Evolutionary conservation across 2,329 filamentous ascomycete species (phyloP).

Genomic region (Seiridium cupressi): DNA sequence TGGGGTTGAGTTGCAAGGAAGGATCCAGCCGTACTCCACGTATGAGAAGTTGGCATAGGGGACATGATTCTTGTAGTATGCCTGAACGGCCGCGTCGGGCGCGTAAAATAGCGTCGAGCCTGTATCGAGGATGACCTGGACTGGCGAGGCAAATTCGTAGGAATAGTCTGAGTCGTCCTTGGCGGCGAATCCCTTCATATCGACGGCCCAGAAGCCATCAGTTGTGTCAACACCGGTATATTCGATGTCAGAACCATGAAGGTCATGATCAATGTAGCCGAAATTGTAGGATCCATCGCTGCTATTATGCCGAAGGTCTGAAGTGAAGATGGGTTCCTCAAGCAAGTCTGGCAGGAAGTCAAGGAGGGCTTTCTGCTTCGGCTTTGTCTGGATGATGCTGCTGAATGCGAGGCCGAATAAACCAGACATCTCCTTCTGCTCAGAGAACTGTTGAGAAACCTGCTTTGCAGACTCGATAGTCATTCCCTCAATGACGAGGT

Average conservation of each 20-base stretch:
- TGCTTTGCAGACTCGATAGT: slow-evolving; percentile 48
- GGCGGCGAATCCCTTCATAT: slow-evolving; percentile 33
- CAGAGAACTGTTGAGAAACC: slow-evolving; percentile 42
- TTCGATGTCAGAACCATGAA: slow-evolving; percentile 38
- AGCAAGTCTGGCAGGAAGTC: slow-evolving; percentile 41
- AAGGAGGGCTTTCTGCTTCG: slow-evolving; percentile 42
- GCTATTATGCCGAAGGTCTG: slow-evolving; percentile 46
- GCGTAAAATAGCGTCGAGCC: slow-evolving; percentile 67
- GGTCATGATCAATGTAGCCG: slow-evolving; percentile 41
- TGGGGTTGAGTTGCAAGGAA: slow-evolving; percentile 56
- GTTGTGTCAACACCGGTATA: slow-evolving; percentile 50
- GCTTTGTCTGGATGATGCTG: slow-evolving; percentile 41
- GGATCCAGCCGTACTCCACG: slow-evolving; percentile 48
- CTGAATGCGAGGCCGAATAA: slow-evolving; percentile 51
- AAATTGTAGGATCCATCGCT: slow-evolving; percentile 48
- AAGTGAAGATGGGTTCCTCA: slow-evolving; percentile 42
- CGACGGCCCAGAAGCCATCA: slow-evolving; percentile 44
- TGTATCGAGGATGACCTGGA: slow-evolving; percentile 62
- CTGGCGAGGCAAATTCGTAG: slow-evolving; percentile 36
- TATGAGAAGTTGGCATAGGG: slow-evolving; percentile 47
- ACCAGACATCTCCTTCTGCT: slow-evolving; percentile 42
- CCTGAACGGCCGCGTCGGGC: slow-evolving; percentile 50
- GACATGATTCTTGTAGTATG: slow-evolving; percentile 57
- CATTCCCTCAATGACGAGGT: slow-evolving; percentile 40
- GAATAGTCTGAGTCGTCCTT: slow-evolving; percentile 26